Percentiles rank a stretch among this genome's conserved stretches.
Evolutionary conservation across 2,329 filamentous ascomycete species (phyloP).

Genomic region (Gnomoniopsis smithogilvyi): DNA sequence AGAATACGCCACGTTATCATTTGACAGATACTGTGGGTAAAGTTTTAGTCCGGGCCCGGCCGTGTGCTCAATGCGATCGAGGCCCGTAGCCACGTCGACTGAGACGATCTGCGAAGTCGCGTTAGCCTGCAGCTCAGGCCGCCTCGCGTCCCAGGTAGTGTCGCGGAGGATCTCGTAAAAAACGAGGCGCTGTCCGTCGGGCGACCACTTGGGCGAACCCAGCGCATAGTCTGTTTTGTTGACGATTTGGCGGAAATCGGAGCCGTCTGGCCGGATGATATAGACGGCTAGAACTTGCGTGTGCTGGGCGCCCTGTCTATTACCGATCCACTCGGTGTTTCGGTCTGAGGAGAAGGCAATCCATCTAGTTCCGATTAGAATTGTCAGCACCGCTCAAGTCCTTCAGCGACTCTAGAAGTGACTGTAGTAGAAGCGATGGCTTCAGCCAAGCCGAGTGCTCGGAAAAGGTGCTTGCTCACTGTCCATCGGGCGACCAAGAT

Average conservation of each 20-base stretch:
- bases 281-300: conserved; percentile 38
- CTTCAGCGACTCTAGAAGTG: no score
- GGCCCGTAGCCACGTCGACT: conserved; percentile 37
- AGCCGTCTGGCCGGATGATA: conserved; percentile 33
- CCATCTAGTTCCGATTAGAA: conserved; percentile 21
- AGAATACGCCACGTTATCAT: conserved; percentile 23
- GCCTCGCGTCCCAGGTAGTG: conserved; percentile 34
- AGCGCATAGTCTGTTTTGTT: conserved; percentile 31
- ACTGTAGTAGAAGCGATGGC: no score
- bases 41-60: conserved; percentile 27
- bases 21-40: conserved; percentile 21
- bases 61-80: conserved; percentile 28
- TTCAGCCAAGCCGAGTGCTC: no score
- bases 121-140: conserved; percentile 20
- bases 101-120: conserved; percentile 29
- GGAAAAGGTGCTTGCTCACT: conserved; percentile 6
- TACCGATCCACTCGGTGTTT: conserved; percentile 37
- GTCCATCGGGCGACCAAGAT: conserved; percentile 36
- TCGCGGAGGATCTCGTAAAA: conserved; percentile 38
- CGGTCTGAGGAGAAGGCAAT: conserved; percentile 38
- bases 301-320: conserved; percentile 37
- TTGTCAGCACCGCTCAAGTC: no score
- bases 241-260: conserved; percentile 31
- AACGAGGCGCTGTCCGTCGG: conserved; percentile 31
- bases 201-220: conserved; percentile 36